Base-by-base conservation (phyloP, 2,329 filamentous ascomycete species). In the Seiridium cupressi region DNA sequence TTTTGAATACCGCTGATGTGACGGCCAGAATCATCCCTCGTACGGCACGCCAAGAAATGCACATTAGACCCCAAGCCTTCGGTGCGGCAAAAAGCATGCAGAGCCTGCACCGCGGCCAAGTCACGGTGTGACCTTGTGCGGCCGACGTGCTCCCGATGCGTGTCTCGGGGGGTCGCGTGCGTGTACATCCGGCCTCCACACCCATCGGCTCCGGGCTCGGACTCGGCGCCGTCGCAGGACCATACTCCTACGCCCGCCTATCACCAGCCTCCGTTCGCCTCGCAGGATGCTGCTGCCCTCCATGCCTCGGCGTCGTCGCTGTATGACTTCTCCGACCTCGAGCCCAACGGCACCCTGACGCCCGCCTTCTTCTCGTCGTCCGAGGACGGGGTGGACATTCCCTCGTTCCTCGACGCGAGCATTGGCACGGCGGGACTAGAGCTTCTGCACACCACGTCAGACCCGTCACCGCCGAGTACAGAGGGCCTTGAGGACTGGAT, bases 11-110 rank as follows among this genome's bases (percentile, higher is more conserved):
- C 59, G 32, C 48, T 38, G 36, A 35, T 13, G 10, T 9, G 40
- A 36, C 34, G 6, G n/a, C 32, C 32, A 68, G 65, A 64, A 58
- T 68, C 66, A 4, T 68, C 66, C 8, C 61, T 68, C 31, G 60
- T 67, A 35, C 60, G 66, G 18, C 66, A 67, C 44, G 46, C 62
- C 36, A 67, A 66, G 56, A 66, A 60, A 60, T 68, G 66, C 40
- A 66, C 61, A 26, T 62, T 66, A 32, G 64, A 66, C 31, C 65
- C 65, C 4, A 62, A 44, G 18, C 59, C 63, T 8, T 65, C 63
- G 32, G 51, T 56, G 31, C 62, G 67, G 44, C 68, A 70, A 56
- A 71, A 71, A 56, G 66, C 69, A 32, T 72, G 70, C 42, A 66
- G 64, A 26, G 62, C 59, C 34, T 71, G 69, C 58, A 66, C 66